Percentiles rank a stretch among this genome's conserved stretches.
Conservation (phyloP, 345 rosid species). For the Populus deltoides region DNA sequence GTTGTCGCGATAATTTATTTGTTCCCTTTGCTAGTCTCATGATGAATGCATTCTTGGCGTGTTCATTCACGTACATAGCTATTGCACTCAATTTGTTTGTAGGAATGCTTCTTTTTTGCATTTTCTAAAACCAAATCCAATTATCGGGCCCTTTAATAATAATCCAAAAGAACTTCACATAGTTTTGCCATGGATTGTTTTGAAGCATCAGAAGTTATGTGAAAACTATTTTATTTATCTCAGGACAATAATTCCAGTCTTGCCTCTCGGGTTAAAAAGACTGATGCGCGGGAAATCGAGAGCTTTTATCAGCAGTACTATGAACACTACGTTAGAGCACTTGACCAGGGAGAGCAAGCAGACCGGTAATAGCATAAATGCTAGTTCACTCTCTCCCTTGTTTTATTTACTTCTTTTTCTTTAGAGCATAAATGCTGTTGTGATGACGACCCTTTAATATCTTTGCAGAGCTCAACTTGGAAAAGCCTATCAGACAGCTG, state of each 20-base stretch:
- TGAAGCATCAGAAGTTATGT: conserved; percentile 5
- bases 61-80: neutral
- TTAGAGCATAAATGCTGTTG: neutral
- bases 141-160: neutral
- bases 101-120: conserved; percentile 4
- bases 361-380: conserved; percentile 57
- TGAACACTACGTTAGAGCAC: conserved; percentile 82
- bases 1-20: neutral
- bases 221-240: conserved; percentile 1
- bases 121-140: neutral
- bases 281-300: conserved; percentile 93
- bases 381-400: neutral
- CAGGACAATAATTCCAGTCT: conserved; percentile 96
- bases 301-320: conserved; percentile 91
- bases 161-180: neutral
- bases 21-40: neutral
- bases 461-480: conserved; percentile 92
- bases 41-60: too few relatives aligned
- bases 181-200: conserved; percentile 2
- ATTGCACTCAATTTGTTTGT: conserved; percentile 1
- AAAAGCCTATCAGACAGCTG: conserved; percentile 96
- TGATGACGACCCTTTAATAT: conserved; percentile 6
- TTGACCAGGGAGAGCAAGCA: conserved; percentile 95
- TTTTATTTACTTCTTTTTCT: neutral
- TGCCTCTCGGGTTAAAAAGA: conserved; percentile 88